Base-by-base conservation (phyloP, 179 eudicot genomes). In the Heliamphora pulchella region DNA sequence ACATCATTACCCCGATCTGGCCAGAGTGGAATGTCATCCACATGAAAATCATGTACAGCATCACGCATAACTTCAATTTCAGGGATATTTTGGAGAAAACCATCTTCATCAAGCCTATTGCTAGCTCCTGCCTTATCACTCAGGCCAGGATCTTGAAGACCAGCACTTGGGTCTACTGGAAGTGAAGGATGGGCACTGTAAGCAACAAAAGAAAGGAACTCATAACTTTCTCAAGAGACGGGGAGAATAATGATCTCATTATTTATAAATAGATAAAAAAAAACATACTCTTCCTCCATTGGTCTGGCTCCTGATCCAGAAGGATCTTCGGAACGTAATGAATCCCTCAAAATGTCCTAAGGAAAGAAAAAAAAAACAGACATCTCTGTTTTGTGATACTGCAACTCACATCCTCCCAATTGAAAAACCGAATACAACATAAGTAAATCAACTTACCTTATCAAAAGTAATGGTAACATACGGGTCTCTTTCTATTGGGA, bases 391-490 rank as follows among this genome's bases (percentile, higher is more conserved):
- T 58, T 15, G 64, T 50, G 20, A 62, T 61, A 80, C 43, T 58
- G 50, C 62, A 68, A 54, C n/a, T 43, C n/a, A 9, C 9, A 66
- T 64, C 17, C 14, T 57, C 14, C 63, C 17, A 14, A 58, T 71
- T 17, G 22, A 72, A 59, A 15, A 79, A 59, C 13, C 8, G 48
- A 71, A 79, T 47, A 15, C 71, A 6, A 43, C 41, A 5, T 51
- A 10, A 43, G 53, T 41, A 15, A 73, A 73, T 43, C 44, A 48
- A 63, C 65, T 85, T 88, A 93, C 99, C 93, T 91, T 89, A 13
- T 88, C 89, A 61, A 96, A 72, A 71, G 86, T 82, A 81, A 96
- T 88, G 69, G 89, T 69, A 76, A 96, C 84, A 83, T 88, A 96
- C 55, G 88, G 91, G 79, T 92, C 91, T 51, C 63, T 43, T 48